Evolutionary conservation across 1,284 basidiomycete genomes (phyloP).

Genomic region (Violaceomyces palustris): DNA sequence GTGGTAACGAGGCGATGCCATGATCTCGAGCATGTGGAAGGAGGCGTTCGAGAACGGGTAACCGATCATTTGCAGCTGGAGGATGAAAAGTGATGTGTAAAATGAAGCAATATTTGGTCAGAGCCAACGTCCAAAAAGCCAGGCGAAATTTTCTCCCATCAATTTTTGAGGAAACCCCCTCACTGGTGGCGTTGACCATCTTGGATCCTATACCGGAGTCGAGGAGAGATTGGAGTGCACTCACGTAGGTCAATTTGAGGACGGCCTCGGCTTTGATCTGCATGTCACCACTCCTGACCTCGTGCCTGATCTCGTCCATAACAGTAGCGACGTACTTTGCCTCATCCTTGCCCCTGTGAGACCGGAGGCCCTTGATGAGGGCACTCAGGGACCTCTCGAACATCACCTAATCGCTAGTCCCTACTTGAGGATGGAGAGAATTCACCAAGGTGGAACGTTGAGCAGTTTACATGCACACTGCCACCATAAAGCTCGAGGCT

Average conservation of each 20-base stretch:
- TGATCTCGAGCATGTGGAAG: constrained; percentile 86
- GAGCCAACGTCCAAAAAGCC: no score
- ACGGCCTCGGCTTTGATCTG: constrained; percentile 91
- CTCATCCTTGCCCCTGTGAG: constrained; percentile 54
- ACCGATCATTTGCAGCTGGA: constrained; percentile 89
- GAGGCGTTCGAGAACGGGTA: constrained; percentile 56
- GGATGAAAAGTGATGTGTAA: no score
- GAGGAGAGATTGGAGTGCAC: constrained; percentile 61
- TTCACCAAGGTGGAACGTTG: no score
- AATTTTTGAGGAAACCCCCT: no score
- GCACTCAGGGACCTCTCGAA: constrained; percentile 49
- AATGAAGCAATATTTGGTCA: no score
- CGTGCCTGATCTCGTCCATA: constrained; percentile 71
- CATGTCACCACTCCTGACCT: constrained; percentile 91
- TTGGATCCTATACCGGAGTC: no score
- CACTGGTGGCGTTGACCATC: no score
- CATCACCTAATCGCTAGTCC: constrained; percentile 26
- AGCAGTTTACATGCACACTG: no score
- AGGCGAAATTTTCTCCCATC: no score
- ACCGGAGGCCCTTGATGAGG: constrained; percentile 52
- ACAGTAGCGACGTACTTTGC: constrained; percentile 55
- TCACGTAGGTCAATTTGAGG: constrained; percentile 92
- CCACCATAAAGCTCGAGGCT: no score
- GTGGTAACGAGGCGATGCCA: constrained; percentile 86
- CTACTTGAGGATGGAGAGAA: no score